These are phyloP conservation scores for Retiboletus flavoniger DNA, from an alignment of 1,284 basidiomycete genomes.

Conservation along the genomic window DNA sequence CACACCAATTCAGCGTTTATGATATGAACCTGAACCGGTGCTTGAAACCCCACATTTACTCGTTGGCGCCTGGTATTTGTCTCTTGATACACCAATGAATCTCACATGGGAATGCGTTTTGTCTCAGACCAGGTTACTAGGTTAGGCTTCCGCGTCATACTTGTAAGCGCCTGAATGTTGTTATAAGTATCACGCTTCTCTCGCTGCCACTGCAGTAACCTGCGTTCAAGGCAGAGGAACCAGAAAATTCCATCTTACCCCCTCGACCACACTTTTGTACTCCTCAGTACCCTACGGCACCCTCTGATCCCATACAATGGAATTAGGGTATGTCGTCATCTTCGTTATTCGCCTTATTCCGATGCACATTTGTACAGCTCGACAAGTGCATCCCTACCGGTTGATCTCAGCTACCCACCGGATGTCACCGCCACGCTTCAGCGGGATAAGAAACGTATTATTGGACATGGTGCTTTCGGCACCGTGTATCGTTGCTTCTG, in stretches of 20 bases:
- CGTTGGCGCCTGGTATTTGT: too few species aligned
- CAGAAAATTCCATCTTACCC: too few species aligned
- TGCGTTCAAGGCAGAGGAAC: too few species aligned
- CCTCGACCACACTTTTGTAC: background rate
- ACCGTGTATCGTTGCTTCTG: background rate
- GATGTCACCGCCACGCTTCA: conserved; percentile 4
- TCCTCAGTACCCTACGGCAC: background rate
- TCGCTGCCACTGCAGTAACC: background rate
- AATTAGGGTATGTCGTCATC: background rate
- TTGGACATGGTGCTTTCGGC: conserved; percentile 1
- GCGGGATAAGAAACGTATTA: background rate
- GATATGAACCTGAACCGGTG: too few species aligned
- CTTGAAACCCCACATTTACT: too few species aligned
- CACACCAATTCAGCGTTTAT: too few species aligned
- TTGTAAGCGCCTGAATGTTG: too few species aligned
- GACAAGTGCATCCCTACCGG: background rate
- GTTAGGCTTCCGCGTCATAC: too few species aligned
- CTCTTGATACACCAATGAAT: too few species aligned
- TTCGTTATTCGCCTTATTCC: background rate
- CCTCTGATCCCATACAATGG: background rate
- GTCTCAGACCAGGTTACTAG: too few species aligned
- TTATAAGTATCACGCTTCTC: too few species aligned
- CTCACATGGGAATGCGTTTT: too few species aligned
- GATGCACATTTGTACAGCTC: background rate
- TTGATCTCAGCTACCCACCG: background rate